These are phyloP conservation scores for Suhomyces canberraensis DNA, from an alignment of 805 yeast species.

Conservation along the genomic window DNA sequence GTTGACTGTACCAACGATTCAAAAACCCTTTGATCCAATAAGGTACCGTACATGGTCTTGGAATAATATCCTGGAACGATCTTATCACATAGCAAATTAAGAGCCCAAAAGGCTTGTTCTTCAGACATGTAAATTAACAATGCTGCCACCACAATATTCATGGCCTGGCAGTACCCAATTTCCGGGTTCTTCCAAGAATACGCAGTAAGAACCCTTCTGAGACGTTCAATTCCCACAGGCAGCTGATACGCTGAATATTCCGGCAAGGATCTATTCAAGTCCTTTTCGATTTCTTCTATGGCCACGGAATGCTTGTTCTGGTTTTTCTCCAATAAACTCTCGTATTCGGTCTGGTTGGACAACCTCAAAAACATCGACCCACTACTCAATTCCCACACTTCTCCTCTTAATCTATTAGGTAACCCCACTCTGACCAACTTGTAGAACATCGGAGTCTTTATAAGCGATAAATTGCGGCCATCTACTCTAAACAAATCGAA, in stretches of 20 bases:
- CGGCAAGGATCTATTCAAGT: slow-evolving; percentile 88
- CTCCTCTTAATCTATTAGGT: slow-evolving; percentile 94
- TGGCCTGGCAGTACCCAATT: slow-evolving; percentile 97
- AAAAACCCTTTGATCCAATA: slow-evolving; percentile 89
- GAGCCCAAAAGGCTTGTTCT: slow-evolving; percentile 96
- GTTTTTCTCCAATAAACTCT: slow-evolving; percentile 55
- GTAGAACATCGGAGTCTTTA: slow-evolving; percentile 73
- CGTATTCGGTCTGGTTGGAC: slow-evolving; percentile 59
- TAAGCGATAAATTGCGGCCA: slow-evolving; percentile 79
- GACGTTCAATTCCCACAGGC: slow-evolving; percentile 76
- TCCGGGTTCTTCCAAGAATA: slow-evolving; percentile 97
- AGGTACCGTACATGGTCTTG: slow-evolving; percentile 94
- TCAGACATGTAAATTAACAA: slow-evolving; percentile 82
- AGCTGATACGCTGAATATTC: slow-evolving; percentile 93
- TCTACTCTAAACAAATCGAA: slow-evolving; percentile 80
- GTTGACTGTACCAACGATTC: slow-evolving; percentile 86
- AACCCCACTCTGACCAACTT: slow-evolving; percentile 85
- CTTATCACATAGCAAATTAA: slow-evolving; percentile 74
- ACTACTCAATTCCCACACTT: slow-evolving; percentile 88
- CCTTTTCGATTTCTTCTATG: slow-evolving; percentile 95
- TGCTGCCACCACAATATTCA: slow-evolving; percentile 90
- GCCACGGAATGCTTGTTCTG: slow-evolving; percentile 71
- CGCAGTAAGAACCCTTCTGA: slow-evolving; percentile 86
- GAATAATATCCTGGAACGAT: slow-evolving; percentile 95
- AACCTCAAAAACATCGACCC: slow-evolving; percentile 80